Evolutionary conservation across 75 land plant genomes (phyloP).

Genomic region (Ceratopteris richardii): DNA sequence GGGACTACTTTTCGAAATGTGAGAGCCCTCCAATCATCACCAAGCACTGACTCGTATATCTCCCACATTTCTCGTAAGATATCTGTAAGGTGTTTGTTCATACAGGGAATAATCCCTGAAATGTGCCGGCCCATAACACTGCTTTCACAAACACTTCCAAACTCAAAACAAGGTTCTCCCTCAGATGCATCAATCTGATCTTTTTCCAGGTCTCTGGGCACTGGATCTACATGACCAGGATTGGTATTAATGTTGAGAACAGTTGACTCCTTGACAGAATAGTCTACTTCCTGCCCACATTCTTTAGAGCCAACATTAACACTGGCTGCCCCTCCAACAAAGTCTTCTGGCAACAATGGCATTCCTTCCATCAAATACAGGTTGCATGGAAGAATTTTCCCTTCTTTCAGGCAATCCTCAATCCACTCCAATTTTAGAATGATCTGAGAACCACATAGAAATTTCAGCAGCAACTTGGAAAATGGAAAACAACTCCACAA

Average conservation of each 20-base stretch:
- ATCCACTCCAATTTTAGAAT: slow-evolving; percentile 6
- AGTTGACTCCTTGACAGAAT: too few relatives aligned
- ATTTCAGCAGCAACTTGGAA: background rate
- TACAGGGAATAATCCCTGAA: background rate
- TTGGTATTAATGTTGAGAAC: too few relatives aligned
- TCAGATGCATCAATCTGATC: background rate
- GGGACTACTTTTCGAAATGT: slow-evolving; percentile 13
- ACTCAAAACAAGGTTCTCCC: background rate
- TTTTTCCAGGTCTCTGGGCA: too few relatives aligned
- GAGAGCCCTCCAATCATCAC: slow-evolving; percentile 18
- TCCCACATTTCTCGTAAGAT: slow-evolving; percentile 14
- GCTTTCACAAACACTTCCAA: background rate
- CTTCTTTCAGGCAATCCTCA: slow-evolving; percentile 15
- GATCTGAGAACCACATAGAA: slow-evolving; percentile 5
- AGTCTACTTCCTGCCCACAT: too few relatives aligned
- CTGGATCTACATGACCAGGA: too few relatives aligned
- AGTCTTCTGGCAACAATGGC: too few relatives aligned
- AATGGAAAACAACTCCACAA: too few relatives aligned
- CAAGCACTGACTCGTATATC: slow-evolving; percentile 15
- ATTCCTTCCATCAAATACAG: background rate
- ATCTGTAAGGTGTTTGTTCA: slow-evolving; percentile 13
- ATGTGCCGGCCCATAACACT: background rate
- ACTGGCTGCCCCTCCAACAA: too few relatives aligned
- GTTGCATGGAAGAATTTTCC: slow-evolving; percentile 6
- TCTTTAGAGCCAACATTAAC: too few relatives aligned